A percentile compares a stretch with the other conserved stretches of the same genome.
Conservation (phyloP, 768 basidiomycete species). For the Epithele typhae region DNA sequence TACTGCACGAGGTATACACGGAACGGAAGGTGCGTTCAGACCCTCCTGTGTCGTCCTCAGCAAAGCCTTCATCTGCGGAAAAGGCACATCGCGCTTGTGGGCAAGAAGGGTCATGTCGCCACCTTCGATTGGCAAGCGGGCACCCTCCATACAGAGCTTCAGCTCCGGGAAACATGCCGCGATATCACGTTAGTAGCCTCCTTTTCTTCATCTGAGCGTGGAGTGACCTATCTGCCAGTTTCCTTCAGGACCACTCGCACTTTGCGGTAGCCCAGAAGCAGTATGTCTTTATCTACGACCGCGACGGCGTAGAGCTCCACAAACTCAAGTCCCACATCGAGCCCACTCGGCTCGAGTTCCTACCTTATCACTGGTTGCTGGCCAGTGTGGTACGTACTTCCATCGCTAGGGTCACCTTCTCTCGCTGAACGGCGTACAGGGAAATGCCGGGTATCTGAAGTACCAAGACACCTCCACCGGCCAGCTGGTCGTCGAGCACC, state of each 20-base stretch:
- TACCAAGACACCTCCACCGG: slow-evolving; percentile 98
- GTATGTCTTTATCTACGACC: slow-evolving; percentile 95
- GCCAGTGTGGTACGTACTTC: slow-evolving; percentile 64
- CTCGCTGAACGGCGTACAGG: slow-evolving; percentile 35
- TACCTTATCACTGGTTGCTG: slow-evolving; percentile 95
- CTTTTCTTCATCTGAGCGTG: not conserved
- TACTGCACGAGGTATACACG: slow-evolving; percentile 83
- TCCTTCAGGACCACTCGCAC: slow-evolving; percentile 88
- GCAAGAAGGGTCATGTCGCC: slow-evolving; percentile 79
- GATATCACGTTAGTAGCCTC: slow-evolving; percentile 88
- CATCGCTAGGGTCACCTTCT: not conserved
- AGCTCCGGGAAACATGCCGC: slow-evolving; percentile 84
- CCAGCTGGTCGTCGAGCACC: slow-evolving; percentile 76
- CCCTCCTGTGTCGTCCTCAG: not conserved
- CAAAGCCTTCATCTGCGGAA: too few relatives aligned
- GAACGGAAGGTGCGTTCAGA: slow-evolving; percentile 72
- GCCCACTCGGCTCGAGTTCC: slow-evolving; percentile 83
- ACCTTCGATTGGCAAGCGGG: slow-evolving; percentile 94
- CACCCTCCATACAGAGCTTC: slow-evolving; percentile 79
- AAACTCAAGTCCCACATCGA: slow-evolving; percentile 81
- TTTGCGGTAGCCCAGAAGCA: slow-evolving; percentile 96
- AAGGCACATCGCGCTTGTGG: slow-evolving; percentile 85
- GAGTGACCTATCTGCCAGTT: slow-evolving; percentile 40
- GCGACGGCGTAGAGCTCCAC: slow-evolving; percentile 90
- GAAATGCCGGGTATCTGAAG: slow-evolving; percentile 87